Evolutionary conservation across 1,284 basidiomycete species (phyloP).

Genomic region (Heterobasidion occidentale): DNA sequence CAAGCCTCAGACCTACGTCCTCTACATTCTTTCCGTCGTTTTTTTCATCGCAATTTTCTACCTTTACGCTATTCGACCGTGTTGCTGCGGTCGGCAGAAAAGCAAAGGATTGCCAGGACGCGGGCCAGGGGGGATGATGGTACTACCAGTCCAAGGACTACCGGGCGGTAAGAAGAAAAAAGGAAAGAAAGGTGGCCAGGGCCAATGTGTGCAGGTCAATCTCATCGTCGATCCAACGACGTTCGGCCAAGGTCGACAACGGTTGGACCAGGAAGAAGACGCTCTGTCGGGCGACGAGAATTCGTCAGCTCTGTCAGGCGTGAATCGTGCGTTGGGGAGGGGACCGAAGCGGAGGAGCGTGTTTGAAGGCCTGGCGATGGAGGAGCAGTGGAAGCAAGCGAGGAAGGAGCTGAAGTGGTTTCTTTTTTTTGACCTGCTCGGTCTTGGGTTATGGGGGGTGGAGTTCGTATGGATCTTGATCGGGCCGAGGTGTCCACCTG

Average conservation of each 20-base stretch:
- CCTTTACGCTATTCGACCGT: slow-evolving; percentile 51
- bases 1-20: slow-evolving; percentile 44
- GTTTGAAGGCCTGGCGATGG: slow-evolving; percentile 55
- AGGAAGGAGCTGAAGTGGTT: slow-evolving; percentile 45
- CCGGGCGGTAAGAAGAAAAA: slow-evolving; percentile 30
- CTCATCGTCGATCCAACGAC: slow-evolving; percentile 60
- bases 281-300: slow-evolving; percentile 19
- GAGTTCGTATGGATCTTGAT: slow-evolving; percentile 52
- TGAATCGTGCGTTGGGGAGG: slow-evolving; percentile 15
- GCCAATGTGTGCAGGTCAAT: slow-evolving; percentile 56
- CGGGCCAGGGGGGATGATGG: slow-evolving; percentile 47
- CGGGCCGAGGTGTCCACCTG: slow-evolving; percentile 55
- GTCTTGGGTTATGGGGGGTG: slow-evolving; percentile 48
- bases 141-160: slow-evolving; percentile 48
- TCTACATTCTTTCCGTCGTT: slow-evolving; percentile 49
- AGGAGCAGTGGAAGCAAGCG: slow-evolving; percentile 52
- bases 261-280: slow-evolving; percentile 25
- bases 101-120: slow-evolving; percentile 18
- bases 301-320: slow-evolving; percentile 17
- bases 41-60: slow-evolving; percentile 44
- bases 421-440: slow-evolving; percentile 38
- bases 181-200: slow-evolving; percentile 18
- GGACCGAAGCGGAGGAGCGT: slow-evolving; percentile 36
- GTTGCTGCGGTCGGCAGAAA: slow-evolving; percentile 32
- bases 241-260: slow-evolving; percentile 29